Base-by-base conservation (phyloP, 495 filamentous ascomycete genomes). In the Trypethelium eluteriae region DNA sequence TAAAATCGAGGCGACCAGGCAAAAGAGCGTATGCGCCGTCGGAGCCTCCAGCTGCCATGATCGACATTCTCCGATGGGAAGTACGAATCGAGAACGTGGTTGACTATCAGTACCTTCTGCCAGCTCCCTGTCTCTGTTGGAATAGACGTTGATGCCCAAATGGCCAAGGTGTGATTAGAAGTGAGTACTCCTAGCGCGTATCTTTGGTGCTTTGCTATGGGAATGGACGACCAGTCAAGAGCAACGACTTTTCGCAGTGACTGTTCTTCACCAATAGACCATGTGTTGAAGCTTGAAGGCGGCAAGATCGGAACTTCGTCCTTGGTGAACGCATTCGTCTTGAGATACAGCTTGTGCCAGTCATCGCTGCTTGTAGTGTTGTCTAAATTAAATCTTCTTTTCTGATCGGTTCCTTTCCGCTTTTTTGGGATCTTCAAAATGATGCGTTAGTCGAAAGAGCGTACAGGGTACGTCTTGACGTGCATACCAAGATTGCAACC, bases 261-360 rank as follows among this genome's bases (percentile, higher is more conserved):
- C 70, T 85, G 83, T 72, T 90, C 87, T 67, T 85, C 84, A 3
- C 83, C 87, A 57, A 88, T 76, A 9, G 85, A 87, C 76, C 84
- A 85, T 32, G 78, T 71, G 53, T 78, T 72, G 34, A 80, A 80
- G 46, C 76, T 74, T 46, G 79, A 75, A 0, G 81, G 81, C 12
- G 76, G 69, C 64, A 79, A 78, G n/a, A 69, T 67, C 0, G 81
- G 77, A 77, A 84, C 82, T 72, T 86, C 85, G n/a, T 74, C 69
- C 39, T 73, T 66, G 4, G 82, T 84, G 72, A 86, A 88, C 18
- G 76, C 57, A 67, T 85, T 84, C 62, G 76, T 76, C 25, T 76
- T 74, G 64, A 88, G 69, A n/a, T 38, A 68, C 56, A 77, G 12
- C 59, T 69, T 59, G 50, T 70, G 39, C 70, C 69, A 74, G 62